phyloP scores from a whole-genome alignment of 305 asterid genomes.

The Plantago coronopus region DNA sequence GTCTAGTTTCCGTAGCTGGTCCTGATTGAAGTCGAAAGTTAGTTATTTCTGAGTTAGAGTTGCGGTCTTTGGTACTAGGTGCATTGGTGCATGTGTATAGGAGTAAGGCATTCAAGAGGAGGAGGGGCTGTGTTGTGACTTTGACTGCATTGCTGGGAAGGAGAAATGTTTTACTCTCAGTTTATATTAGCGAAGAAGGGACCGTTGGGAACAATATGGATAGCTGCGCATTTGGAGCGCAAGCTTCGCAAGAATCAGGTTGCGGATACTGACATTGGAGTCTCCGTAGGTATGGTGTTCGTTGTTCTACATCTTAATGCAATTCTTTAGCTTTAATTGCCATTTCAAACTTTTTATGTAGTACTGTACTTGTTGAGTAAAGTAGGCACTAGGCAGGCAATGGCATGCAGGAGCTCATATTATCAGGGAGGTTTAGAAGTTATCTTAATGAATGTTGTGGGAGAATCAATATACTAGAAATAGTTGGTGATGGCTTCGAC shows the following conservation, averaged over 20 bases:
- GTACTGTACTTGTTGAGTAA: neutral
- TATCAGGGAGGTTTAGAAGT: neutral
- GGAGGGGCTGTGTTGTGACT: slow-evolving; percentile 19
- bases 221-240: slow-evolving; percentile 97
- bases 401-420: neutral
- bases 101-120: neutral
- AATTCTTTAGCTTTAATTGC: slow-evolving; percentile 5
- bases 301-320: slow-evolving; percentile 11
- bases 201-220: slow-evolving; percentile 95
- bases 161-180: slow-evolving; percentile 84
- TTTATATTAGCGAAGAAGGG: slow-evolving; percentile 97
- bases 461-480: neutral
- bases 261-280: slow-evolving; percentile 98
- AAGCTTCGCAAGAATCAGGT: slow-evolving; percentile 98
- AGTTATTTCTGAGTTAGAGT: slow-evolving; percentile 9
- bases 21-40: slow-evolving; percentile 32
- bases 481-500: neutral
- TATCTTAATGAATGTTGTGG: neutral
- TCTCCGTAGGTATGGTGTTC: slow-evolving; percentile 72
- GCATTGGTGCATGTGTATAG: slow-evolving; percentile 14
- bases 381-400: too few relatives aligned
- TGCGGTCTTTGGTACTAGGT: slow-evolving; percentile 18
- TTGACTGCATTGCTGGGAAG: slow-evolving; percentile 22
- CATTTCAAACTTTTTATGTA: slow-evolving; percentile 1
- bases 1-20: slow-evolving; percentile 28